Evolutionary conservation across 1,284 basidiomycete species (phyloP).

Genomic region (Irpex sp.): DNA sequence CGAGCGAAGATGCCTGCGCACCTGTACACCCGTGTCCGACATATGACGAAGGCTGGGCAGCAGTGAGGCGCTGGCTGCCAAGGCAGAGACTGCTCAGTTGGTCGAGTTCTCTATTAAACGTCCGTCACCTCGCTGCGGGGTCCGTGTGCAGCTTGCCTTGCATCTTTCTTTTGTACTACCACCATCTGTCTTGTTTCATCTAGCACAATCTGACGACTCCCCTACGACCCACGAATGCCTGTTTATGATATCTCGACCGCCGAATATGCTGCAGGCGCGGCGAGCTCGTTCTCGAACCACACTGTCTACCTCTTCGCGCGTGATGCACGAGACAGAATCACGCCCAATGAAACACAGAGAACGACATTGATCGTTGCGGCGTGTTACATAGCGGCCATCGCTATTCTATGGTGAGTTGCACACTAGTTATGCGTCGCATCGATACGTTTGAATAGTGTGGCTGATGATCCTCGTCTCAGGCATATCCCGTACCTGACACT

Average conservation of each 20-base stretch:
- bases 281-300: conserved; percentile 18
- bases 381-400: conserved; percentile 69
- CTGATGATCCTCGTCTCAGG: conserved; percentile 39
- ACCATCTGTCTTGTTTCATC: not conserved
- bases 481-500: conserved; percentile 72
- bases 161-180: conserved; percentile 7
- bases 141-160: not conserved
- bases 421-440: not conserved
- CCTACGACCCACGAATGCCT: conserved; percentile 12
- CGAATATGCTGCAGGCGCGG: not conserved
- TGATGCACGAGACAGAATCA: conserved; percentile 36
- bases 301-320: conserved; percentile 32
- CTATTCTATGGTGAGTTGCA: conserved; percentile 65
- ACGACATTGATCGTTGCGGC: conserved; percentile 78
- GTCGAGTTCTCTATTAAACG: not conserved
- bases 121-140: not conserved
- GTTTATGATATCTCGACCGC: not conserved
- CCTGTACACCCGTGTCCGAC: too few relatives aligned
- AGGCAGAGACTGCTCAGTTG: not conserved
- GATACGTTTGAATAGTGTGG: not conserved
- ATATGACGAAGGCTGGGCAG: not conserved
- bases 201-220: conserved; percentile 2
- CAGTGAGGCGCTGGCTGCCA: not conserved
- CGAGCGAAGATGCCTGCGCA: not conserved
- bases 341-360: conserved; percentile 70